Percentiles rank a stretch among this genome's conserved stretches.
Conservation (phyloP, 2,329 filamentous ascomycete species). For the Colletotrichum abscissum region DNA sequence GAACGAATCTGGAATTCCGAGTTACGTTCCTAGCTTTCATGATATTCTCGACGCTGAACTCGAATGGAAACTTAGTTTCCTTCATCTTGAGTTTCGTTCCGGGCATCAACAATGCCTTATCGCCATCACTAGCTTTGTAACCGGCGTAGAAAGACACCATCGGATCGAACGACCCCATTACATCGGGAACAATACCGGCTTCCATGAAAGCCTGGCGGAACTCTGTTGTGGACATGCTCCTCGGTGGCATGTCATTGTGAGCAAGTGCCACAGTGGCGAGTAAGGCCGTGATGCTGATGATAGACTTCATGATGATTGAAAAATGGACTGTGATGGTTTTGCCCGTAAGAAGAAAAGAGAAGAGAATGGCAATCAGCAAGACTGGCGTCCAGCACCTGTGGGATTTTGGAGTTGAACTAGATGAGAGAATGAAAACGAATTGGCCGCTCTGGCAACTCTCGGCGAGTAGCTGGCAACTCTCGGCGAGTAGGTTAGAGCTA, state of each 20-base stretch:
- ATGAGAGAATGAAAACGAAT: background rate
- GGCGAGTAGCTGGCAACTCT: background rate
- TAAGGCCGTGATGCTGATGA: constrained; percentile 2
- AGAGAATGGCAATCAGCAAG: background rate
- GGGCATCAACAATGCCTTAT: constrained; percentile 39
- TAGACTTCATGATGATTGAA: constrained; percentile 15
- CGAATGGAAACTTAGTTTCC: constrained; percentile 40
- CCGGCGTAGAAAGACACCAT: constrained; percentile 41
- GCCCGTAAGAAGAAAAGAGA: background rate
- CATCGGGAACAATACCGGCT: constrained; percentile 43
- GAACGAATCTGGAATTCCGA: constrained; percentile 39
- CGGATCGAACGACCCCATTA: constrained; percentile 42
- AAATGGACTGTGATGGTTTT: no score
- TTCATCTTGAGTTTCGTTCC: constrained; percentile 38
- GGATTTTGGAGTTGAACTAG: background rate
- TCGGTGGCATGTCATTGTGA: constrained; percentile 20
- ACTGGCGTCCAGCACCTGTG: background rate
- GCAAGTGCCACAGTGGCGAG: constrained; percentile 5
- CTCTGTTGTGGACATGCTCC: constrained; percentile 39
- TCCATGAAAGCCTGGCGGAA: constrained; percentile 41
- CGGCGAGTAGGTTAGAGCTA: background rate
- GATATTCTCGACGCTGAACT: constrained; percentile 44
- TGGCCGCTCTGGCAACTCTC: background rate
- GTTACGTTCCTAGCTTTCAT: constrained; percentile 41
- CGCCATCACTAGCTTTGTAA: constrained; percentile 38